Conservation (phyloP, 106 monocot species). For the Ottelia alismoides region DNA sequence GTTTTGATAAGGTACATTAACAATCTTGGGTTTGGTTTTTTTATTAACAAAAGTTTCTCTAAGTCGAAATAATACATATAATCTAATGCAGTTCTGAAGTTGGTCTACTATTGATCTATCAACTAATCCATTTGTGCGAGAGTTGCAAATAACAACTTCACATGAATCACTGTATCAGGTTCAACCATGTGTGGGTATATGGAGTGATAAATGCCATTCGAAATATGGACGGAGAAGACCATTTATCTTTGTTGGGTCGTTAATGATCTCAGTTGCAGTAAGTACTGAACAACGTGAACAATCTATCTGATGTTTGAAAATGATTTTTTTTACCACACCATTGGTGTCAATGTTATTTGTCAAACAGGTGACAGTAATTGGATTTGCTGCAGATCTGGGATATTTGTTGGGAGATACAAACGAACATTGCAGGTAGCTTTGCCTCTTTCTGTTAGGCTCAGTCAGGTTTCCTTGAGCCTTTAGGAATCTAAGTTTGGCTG, state of each 20-base stretch:
- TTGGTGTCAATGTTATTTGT: constrained; percentile 7
- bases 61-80: too few relatives aligned
- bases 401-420: constrained; percentile 79
- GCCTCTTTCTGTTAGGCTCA: background rate
- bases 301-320: too few relatives aligned
- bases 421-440: constrained; percentile 72
- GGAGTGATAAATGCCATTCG: constrained; percentile 94
- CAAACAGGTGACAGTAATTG: constrained; percentile 77
- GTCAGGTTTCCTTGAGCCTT: background rate
- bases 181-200: constrained; percentile 98
- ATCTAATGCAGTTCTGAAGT: too few relatives aligned
- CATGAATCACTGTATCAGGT: constrained; percentile 60
- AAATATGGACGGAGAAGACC: constrained; percentile 93
- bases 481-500: too few relatives aligned
- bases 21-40: too few relatives aligned
- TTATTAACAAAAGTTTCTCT: too few relatives aligned
- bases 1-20: too few relatives aligned
- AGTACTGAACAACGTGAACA: constrained; percentile 27
- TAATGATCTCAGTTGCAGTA: constrained; percentile 86
- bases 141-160: too few relatives aligned
- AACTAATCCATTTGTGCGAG: too few relatives aligned
- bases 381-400: constrained; percentile 93
- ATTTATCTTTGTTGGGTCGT: constrained; percentile 80
- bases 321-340: too few relatives aligned
- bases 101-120: too few relatives aligned